Base-by-base conservation (phyloP, 2,329 filamentous ascomycete genomes). In the Aspergillus ibericus region DNA sequence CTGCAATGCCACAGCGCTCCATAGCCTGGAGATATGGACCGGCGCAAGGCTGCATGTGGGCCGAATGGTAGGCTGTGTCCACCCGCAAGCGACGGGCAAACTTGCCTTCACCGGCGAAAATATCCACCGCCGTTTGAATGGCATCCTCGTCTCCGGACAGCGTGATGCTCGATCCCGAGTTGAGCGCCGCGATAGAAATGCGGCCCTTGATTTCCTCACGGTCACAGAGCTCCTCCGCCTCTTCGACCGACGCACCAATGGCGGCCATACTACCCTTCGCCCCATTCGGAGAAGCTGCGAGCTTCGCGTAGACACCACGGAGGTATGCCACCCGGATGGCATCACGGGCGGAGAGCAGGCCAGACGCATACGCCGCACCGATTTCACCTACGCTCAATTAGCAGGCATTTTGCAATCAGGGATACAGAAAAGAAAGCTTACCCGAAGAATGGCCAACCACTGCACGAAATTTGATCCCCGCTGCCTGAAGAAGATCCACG, bases 361-460 rank as follows among this genome's bases (percentile, higher is more conserved):
- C 81, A 0, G 79, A 75, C 0, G 80, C 78, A 59, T 81, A 83
- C 0, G 77, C 80, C 0, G 79, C 79, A 2, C 64, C 79, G 13
- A 82, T 82, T 61, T 83, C 81, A n/a, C 35, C 35, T 38, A n/a
- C 4, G n/a, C 16, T 8, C 13, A 38, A 16, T 38, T 38, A 38
- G 13, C 1, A 5, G 15, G 13, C 32, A 9, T 34, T 34, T 9
- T 34, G 5, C 9, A 34, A 34, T 9, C 5, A 5, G 32, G 12
- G 13, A 34, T 15, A 9, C 3, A 34, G 1, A 34, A 12, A 34
- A 15, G 32, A 3, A 38, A 38, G 16, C 35, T 10, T 18, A 5
- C 81, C 81, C 0, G 75, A 78, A 0, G 79, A 81, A 63, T 82
- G 81, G 8, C 81, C 80, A 2, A 80, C 72, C 0, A 78, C 76